Evolutionary conservation across 2,329 filamentous ascomycete species (phyloP).

Genomic region (Aspergillus fructus): DNA sequence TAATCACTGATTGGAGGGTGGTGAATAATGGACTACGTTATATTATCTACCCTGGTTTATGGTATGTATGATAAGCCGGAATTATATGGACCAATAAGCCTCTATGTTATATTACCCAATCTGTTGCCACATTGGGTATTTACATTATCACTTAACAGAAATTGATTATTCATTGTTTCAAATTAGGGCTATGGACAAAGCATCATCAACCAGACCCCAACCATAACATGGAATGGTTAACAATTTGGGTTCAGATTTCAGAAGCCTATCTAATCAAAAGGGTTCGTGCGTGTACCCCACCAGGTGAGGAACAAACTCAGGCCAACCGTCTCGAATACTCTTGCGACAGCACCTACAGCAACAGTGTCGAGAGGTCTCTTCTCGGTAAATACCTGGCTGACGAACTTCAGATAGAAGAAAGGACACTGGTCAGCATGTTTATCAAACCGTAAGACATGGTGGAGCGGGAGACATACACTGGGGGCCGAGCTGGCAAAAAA

Average conservation of each 20-base stretch:
- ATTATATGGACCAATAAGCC: too few relatives aligned
- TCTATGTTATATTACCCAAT: too few relatives aligned
- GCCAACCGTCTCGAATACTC: conserved; percentile 89
- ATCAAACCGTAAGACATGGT: neutral
- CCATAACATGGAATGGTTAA: neutral
- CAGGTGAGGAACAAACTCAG: conserved; percentile 90
- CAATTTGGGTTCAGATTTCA: neutral
- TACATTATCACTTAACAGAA: neutral
- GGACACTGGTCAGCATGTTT: neutral
- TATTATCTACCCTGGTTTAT: too few relatives aligned
- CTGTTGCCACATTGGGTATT: too few relatives aligned
- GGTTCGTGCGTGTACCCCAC: conserved; percentile 96
- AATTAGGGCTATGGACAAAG: conserved; percentile 1
- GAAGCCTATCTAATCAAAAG: conserved; percentile 66
- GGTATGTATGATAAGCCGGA: too few relatives aligned
- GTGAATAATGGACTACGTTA: too few relatives aligned
- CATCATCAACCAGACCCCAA: neutral
- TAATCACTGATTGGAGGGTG: neutral
- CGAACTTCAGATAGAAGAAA: conserved; percentile 58
- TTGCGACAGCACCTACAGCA: conserved; percentile 78
- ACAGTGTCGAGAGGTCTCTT: conserved; percentile 90
- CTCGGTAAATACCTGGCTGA: conserved; percentile 84
- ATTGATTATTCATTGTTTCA: neutral
- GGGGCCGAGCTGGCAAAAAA: conserved; percentile 90
- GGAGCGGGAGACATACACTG: conserved; percentile 58